These are phyloP conservation scores for Elaeis oleifera DNA, from an alignment of 202 grass and related monocot genomes.

Conservation along the genomic window DNA sequence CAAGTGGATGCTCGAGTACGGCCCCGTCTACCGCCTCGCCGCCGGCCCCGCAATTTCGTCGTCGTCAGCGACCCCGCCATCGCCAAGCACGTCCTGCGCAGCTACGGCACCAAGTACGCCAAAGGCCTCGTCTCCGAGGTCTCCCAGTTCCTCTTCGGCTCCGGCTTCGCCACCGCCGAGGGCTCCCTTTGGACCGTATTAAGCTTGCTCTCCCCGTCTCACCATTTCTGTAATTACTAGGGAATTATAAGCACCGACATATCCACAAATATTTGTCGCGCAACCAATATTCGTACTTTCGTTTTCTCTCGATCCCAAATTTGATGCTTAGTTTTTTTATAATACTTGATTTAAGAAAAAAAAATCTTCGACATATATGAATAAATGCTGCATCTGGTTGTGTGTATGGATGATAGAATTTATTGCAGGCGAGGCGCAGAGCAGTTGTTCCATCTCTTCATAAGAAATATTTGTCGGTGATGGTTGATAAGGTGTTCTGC, in stretches of 20 bases:
- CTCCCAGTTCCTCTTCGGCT: constrained; percentile 89
- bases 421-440: constrained; percentile 61
- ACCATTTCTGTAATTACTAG: too few species aligned
- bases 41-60: constrained; percentile 79
- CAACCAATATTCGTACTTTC: too few species aligned
- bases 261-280: too few species aligned
- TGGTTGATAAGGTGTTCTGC: constrained; percentile 86
- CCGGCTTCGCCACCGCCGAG: constrained; percentile 73
- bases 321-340: too few species aligned
- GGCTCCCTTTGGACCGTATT: constrained; percentile 69
- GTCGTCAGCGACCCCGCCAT: constrained; percentile 78
- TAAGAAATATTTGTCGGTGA: constrained; percentile 74
- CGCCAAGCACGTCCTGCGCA: constrained; percentile 75
- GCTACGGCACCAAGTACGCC: constrained; percentile 69
- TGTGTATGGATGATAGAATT: too few species aligned
- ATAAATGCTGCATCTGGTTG: too few species aligned
- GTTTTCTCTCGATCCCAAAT: too few species aligned
- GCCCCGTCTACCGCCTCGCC: constrained; percentile 81
- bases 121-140: constrained; percentile 95
- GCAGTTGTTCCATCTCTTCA: constrained; percentile 88
- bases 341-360: too few species aligned
- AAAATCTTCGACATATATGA: too few species aligned
- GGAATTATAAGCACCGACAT: too few species aligned
- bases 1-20: constrained; percentile 91
- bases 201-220: background rate